A percentile compares a stretch with the other conserved stretches of the same genome.
Evolutionary conservation across 2,329 filamentous ascomycete genomes (phyloP).

Genomic region (Epichloe sibirici): DNA sequence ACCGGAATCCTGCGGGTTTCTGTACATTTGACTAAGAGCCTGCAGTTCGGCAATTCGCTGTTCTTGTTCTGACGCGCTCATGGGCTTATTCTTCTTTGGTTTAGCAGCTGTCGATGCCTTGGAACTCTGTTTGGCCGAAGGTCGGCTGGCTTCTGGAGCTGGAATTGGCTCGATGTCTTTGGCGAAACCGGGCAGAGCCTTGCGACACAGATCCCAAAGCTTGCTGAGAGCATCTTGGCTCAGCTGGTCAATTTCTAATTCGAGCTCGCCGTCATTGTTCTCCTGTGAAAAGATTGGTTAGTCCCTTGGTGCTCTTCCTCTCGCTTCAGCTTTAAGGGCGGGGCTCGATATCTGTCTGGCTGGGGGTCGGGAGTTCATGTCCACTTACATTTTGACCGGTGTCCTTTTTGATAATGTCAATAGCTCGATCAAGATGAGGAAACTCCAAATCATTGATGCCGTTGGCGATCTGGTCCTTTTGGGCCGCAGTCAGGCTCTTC

Average conservation of each 20-base stretch:
- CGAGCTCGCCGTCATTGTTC: constrained; percentile 46
- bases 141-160: constrained; percentile 19
- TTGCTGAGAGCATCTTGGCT: constrained; percentile 42
- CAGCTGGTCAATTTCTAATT: constrained; percentile 47
- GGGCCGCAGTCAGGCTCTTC: constrained; percentile 54
- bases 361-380: background rate
- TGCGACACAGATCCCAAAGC: constrained; percentile 35
- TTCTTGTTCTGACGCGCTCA: constrained; percentile 60
- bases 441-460: constrained; percentile 73
- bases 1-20: constrained; percentile 20
- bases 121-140: constrained; percentile 17
- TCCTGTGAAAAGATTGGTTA: constrained; percentile 26
- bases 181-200: constrained; percentile 28
- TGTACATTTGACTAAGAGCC: constrained; percentile 35
- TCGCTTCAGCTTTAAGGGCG: background rate
- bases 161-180: constrained; percentile 19
- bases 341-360: too few relatives aligned
- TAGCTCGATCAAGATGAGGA: constrained; percentile 64
- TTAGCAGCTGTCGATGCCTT: constrained; percentile 23
- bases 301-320: background rate
- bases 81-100: constrained; percentile 63
- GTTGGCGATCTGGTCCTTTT: constrained; percentile 85
- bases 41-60: constrained; percentile 49
- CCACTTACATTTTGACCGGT: constrained; percentile 59
- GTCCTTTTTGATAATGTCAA: constrained; percentile 82